Percentiles rank a stretch among this genome's conserved stretches.
These are phyloP conservation scores for Auricularia cornea DNA, from an alignment of 768 basidiomycete genomes.

Conservation along the genomic window DNA sequence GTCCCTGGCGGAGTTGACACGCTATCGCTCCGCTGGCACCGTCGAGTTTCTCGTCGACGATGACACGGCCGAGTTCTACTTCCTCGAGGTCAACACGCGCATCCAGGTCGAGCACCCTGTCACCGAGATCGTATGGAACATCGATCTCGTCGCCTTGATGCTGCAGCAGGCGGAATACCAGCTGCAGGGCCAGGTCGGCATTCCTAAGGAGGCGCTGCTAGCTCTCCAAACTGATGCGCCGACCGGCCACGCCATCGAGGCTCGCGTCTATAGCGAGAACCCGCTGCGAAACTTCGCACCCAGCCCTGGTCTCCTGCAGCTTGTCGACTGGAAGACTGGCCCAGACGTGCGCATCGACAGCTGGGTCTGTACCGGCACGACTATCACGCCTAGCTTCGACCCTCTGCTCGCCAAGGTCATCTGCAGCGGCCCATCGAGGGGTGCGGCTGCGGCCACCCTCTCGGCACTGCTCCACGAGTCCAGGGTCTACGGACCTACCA, in stretches of 20 bases:
- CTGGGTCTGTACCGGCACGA: slow-evolving; percentile 43
- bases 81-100: slow-evolving; percentile 66
- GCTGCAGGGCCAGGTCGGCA: slow-evolving; percentile 7
- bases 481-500: slow-evolving; percentile 52
- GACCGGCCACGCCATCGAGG: slow-evolving; percentile 41
- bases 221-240: slow-evolving; percentile 1
- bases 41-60: slow-evolving; percentile 61
- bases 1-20: slow-evolving; percentile 37
- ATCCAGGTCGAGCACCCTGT: slow-evolving; percentile 65
- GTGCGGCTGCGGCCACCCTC: slow-evolving; percentile 39
- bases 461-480: slow-evolving; percentile 27
- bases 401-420: slow-evolving; percentile 55
- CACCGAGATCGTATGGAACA: slow-evolving; percentile 34
- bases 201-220: background rate
- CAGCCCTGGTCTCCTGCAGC: slow-evolving; percentile 53
- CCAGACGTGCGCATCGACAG: slow-evolving; percentile 42
- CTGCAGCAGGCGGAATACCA: slow-evolving; percentile 45
- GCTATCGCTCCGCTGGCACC: slow-evolving; percentile 57
- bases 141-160: slow-evolving; percentile 62
- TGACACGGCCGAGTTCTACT: slow-evolving; percentile 45
- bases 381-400: slow-evolving; percentile 40
- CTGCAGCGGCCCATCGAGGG: slow-evolving; percentile 38
- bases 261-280: slow-evolving; percentile 55
- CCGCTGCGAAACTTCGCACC: slow-evolving; percentile 49
- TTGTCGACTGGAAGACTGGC: slow-evolving; percentile 29